phyloP scores from a whole-genome alignment of 306 rosid species.

The Acacia crassicarpa region DNA sequence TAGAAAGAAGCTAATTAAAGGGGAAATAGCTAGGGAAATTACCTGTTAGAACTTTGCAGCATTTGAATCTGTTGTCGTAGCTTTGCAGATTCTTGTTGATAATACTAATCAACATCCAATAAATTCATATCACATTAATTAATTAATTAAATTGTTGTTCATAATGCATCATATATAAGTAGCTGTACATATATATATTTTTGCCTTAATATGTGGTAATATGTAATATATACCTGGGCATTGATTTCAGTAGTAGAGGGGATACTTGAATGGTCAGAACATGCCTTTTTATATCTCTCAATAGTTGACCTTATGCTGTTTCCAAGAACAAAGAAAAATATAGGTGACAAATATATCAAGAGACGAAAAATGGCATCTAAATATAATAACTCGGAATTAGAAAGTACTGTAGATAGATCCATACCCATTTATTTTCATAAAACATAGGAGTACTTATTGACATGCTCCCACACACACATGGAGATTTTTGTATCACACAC shows the following conservation, averaged over 20 bases:
- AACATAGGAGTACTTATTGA: too few species aligned
- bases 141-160: neutral
- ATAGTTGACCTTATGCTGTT: conserved; percentile 76
- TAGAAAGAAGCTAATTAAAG: neutral
- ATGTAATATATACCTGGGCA: conserved; percentile 64
- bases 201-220: neutral
- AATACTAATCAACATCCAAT: conserved; percentile 47
- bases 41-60: conserved; percentile 96
- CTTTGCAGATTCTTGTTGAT: conserved; percentile 94
- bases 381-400: neutral
- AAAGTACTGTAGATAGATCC: neutral
- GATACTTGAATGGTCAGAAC: conserved; percentile 66
- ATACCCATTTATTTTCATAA: neutral
- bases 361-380: neutral
- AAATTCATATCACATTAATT: neutral
- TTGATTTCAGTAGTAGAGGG: conserved; percentile 73
- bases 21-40: neutral
- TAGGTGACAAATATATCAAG: neutral
- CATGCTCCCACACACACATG: too few species aligned
- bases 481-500: too few species aligned
- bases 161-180: neutral
- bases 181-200: too few species aligned
- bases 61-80: conserved; percentile 88
- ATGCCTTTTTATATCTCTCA: conserved; percentile 87
- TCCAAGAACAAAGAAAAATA: neutral